Evolutionary conservation across 169 alveolate species (phyloP).

Genomic region (Plasmodium gaboni): DNA sequence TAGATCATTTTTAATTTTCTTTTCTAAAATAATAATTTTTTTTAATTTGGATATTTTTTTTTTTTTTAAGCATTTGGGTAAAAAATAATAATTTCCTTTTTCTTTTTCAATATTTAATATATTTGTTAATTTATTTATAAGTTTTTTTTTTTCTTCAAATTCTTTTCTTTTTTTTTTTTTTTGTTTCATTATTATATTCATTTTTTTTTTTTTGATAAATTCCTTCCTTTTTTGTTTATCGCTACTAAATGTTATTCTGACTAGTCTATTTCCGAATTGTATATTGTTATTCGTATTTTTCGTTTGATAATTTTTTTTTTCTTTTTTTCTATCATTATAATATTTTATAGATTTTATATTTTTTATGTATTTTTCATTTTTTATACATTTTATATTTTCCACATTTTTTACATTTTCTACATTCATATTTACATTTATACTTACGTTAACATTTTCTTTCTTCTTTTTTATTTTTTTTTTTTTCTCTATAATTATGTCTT

Average conservation of each 20-base stretch:
- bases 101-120: constrained; percentile 41
- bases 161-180: constrained; percentile 63
- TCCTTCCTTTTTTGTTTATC: constrained; percentile 48
- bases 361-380: background rate
- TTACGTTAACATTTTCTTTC: background rate
- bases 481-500: background rate
- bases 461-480: no score
- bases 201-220: constrained; percentile 14
- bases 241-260: constrained; percentile 53
- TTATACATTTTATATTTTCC: background rate
- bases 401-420: background rate
- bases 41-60: constrained; percentile 52
- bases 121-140: constrained; percentile 19
- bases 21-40: constrained; percentile 46
- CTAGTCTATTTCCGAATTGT: constrained; percentile 48
- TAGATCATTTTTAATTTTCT: constrained; percentile 30
- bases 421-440: background rate
- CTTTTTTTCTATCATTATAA: background rate
- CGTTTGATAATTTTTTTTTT: background rate
- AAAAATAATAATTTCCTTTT: constrained; percentile 50
- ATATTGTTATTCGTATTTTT: background rate
- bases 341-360: background rate
- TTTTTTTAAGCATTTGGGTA: constrained; percentile 35
- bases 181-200: constrained; percentile 16
- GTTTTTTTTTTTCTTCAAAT: constrained; percentile 50